These are phyloP conservation scores for Colletotrichum phormii DNA, from an alignment of 2,329 filamentous ascomycete species.

Conservation along the genomic window DNA sequence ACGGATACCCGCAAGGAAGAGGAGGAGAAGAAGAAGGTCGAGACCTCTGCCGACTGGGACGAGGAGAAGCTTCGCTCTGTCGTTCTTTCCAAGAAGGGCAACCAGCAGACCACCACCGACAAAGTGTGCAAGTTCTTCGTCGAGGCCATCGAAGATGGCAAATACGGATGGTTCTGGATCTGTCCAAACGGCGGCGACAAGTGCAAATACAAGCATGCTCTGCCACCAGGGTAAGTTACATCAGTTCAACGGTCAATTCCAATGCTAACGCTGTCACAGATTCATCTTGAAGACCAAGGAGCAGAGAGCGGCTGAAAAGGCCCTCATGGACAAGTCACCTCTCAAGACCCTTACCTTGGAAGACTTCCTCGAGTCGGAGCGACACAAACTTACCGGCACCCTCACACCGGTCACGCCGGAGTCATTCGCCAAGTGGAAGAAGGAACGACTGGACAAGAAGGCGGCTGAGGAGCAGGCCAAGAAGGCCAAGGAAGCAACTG, in stretches of 20 bases:
- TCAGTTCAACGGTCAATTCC: not conserved
- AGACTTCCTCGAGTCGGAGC: slow-evolving; percentile 96
- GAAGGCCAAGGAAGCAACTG: slow-evolving; percentile 94
- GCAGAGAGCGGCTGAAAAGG: slow-evolving; percentile 94
- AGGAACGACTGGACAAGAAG: slow-evolving; percentile 94
- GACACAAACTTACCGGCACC: slow-evolving; percentile 91
- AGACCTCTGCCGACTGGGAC: slow-evolving; percentile 97
- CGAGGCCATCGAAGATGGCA: slow-evolving; percentile 95
- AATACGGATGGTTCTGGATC: slow-evolving; percentile 99
- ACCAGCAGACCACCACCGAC: slow-evolving; percentile 93
- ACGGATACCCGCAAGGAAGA: slow-evolving; percentile 82
- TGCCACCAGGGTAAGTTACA: slow-evolving; percentile 86
- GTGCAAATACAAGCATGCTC: slow-evolving; percentile 98
- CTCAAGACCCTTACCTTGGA: slow-evolving; percentile 94
- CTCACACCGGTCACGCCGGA: slow-evolving; percentile 95
- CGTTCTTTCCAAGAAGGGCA: slow-evolving; percentile 95
- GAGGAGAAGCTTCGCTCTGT: slow-evolving; percentile 94
- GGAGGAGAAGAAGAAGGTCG: slow-evolving; percentile 83
- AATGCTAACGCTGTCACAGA: slow-evolving; percentile 56
- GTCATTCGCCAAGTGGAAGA: slow-evolving; percentile 96
- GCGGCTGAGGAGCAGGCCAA: slow-evolving; percentile 90
- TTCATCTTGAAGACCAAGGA: slow-evolving; percentile 99
- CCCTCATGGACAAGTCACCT: slow-evolving; percentile 93
- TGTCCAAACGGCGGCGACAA: slow-evolving; percentile 97
- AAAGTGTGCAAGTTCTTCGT: slow-evolving; percentile 99